Percentiles rank a stretch among this genome's conserved stretches.
These are phyloP conservation scores for Penicillium rolfsii DNA, from an alignment of 2,329 filamentous ascomycete species.

Conservation along the genomic window DNA sequence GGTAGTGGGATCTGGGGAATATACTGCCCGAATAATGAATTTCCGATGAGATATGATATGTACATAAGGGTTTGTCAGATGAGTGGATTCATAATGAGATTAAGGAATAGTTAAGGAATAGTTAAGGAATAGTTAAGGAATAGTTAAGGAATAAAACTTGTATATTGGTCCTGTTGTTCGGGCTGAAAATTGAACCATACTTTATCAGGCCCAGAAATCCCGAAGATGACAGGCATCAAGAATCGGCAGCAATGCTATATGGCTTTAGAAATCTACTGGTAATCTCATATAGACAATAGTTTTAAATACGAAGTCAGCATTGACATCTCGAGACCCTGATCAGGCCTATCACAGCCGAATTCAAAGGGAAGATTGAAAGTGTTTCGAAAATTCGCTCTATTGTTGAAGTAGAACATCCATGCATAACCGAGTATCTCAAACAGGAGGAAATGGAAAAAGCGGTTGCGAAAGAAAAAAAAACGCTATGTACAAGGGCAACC, in stretches of 20 bases:
- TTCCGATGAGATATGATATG: background rate
- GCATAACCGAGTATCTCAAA: slow-evolving; percentile 5
- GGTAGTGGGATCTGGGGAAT: background rate
- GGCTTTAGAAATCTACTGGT: too few species aligned
- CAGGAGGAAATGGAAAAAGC: slow-evolving; percentile 1
- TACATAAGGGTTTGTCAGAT: too few species aligned
- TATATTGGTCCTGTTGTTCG: background rate
- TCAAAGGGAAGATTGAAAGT: background rate
- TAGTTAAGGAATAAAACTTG: too few species aligned
- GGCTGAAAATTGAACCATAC: too few species aligned
- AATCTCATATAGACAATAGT: too few species aligned
- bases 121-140: too few species aligned
- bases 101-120: too few species aligned
- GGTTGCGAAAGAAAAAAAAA: slow-evolving; percentile 11
- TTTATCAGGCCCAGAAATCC: too few species aligned
- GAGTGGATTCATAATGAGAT: too few species aligned
- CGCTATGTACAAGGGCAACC: slow-evolving; percentile 20
- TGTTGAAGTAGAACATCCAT: slow-evolving; percentile 20
- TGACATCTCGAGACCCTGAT: background rate
- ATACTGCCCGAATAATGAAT: background rate
- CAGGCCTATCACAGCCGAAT: background rate
- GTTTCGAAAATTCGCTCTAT: slow-evolving; percentile 1
- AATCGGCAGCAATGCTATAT: too few species aligned
- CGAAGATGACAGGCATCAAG: too few species aligned
- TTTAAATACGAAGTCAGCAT: background rate